A percentile compares a stretch with the other conserved stretches of the same genome.
Evolutionary conservation across 495 filamentous ascomycete genomes (phyloP).

Genomic region (Penicillium alfredii): DNA sequence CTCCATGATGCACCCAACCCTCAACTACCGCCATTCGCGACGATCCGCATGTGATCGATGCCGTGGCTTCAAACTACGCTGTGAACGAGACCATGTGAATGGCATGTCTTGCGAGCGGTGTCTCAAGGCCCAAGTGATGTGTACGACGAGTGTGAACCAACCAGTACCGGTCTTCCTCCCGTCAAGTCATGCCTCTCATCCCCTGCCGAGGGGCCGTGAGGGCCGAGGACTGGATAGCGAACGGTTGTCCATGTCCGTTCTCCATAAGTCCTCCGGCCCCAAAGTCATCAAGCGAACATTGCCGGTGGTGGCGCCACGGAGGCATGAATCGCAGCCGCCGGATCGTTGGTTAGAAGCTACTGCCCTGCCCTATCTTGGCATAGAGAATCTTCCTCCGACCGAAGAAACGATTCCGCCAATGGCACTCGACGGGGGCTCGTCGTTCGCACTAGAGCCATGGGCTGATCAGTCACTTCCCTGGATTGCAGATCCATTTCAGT

Average conservation of each 20-base stretch:
- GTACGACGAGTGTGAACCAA: slow-evolving; percentile 20
- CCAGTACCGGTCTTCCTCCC: slow-evolving; percentile 5
- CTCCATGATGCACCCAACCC: slow-evolving; percentile 14
- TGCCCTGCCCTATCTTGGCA: neutral
- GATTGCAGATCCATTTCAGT: neutral
- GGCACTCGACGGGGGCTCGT: neutral
- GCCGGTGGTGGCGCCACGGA: neutral
- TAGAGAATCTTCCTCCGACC: neutral
- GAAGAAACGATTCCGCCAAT: slow-evolving; percentile 1
- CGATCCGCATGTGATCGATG: slow-evolving; percentile 40
- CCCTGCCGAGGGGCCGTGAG: slow-evolving; percentile 3
- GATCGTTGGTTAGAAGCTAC: slow-evolving; percentile 5
- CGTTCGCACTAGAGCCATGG: slow-evolving; percentile 3
- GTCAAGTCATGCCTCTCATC: neutral
- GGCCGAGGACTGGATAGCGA: neutral
- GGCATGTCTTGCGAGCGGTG: slow-evolving; percentile 25
- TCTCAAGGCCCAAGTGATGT: slow-evolving; percentile 24
- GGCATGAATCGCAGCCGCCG: neutral
- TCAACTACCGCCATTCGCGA: slow-evolving; percentile 25
- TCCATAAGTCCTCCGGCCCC: slow-evolving; percentile 9
- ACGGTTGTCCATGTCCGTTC: slow-evolving; percentile 6
- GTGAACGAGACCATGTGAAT: slow-evolving; percentile 27
- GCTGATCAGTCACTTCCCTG: slow-evolving; percentile 1
- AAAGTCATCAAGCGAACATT: slow-evolving; percentile 13
- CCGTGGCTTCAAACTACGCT: slow-evolving; percentile 36